Conservation (phyloP, 2,329 filamentous ascomycete species). For the Ophiostoma quercus region DNA sequence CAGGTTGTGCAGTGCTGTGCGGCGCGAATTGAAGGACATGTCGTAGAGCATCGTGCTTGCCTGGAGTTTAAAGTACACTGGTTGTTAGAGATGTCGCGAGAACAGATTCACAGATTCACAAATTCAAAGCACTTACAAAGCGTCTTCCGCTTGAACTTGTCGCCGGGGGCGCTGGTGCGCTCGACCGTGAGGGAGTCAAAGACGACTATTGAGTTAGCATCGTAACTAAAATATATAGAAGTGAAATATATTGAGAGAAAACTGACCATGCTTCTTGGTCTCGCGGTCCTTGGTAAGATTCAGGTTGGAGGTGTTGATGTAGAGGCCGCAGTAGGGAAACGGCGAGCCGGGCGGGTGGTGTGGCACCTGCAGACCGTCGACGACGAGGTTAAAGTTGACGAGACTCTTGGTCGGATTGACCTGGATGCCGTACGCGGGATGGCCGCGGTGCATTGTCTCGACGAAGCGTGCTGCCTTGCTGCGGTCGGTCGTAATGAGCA, state of each 20-base stretch:
- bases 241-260: background rate
- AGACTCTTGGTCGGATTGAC: slow-evolving; percentile 76
- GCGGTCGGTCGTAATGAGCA: slow-evolving; percentile 71
- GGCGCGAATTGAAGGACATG: slow-evolving; percentile 65
- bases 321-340: slow-evolving; percentile 88
- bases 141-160: slow-evolving; percentile 73
- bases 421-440: slow-evolving; percentile 72
- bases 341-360: slow-evolving; percentile 37
- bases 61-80: slow-evolving; percentile 71
- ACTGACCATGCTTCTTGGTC: slow-evolving; percentile 36
- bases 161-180: slow-evolving; percentile 63
- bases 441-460: slow-evolving; percentile 69
- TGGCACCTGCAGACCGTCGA: slow-evolving; percentile 50
- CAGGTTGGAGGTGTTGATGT: slow-evolving; percentile 69
- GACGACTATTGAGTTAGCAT: slow-evolving; percentile 39
- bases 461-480: slow-evolving; percentile 67
- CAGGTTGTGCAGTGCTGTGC: slow-evolving; percentile 68
- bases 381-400: slow-evolving; percentile 68
- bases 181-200: slow-evolving; percentile 76
- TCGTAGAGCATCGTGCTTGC: slow-evolving; percentile 81
- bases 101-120: background rate
- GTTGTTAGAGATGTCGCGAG: background rate
- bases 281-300: slow-evolving; percentile 66
- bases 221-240: background rate
- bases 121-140: slow-evolving; percentile 36